Conservation (phyloP, 1,284 basidiomycete genomes). For the Microbotryum intermedium region DNA sequence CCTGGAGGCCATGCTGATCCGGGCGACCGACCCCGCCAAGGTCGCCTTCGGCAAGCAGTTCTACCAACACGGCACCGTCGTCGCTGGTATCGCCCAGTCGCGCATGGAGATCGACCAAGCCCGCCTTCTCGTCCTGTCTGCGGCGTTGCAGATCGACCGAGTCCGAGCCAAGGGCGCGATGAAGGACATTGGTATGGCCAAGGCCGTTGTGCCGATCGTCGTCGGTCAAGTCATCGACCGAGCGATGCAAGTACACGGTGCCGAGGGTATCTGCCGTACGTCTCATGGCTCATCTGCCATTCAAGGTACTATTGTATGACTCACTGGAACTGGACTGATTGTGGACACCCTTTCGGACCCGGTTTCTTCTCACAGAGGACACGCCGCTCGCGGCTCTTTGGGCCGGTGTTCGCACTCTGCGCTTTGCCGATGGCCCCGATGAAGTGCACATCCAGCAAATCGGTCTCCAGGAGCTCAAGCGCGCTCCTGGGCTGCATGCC, state of each 20-base stretch:
- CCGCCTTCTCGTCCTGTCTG: constrained; percentile 78
- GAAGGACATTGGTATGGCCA: constrained; percentile 95
- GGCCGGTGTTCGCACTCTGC: constrained; percentile 73
- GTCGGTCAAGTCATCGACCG: constrained; percentile 81
- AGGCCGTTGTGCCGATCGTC: constrained; percentile 89
- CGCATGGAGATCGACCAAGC: constrained; percentile 86
- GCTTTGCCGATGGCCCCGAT: constrained; percentile 64
- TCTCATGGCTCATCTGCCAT: not conserved
- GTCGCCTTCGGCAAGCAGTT: constrained; percentile 92
- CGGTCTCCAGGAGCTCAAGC: constrained; percentile 10
- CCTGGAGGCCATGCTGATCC: constrained; percentile 76
- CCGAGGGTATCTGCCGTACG: constrained; percentile 72
- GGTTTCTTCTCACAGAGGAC: constrained; percentile 48
- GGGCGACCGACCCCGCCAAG: constrained; percentile 81
- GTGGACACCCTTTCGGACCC: not conserved
- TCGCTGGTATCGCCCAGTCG: constrained; percentile 82
- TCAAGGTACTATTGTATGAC: not conserved
- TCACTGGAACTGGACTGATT: too few species aligned
- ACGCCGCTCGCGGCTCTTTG: constrained; percentile 69
- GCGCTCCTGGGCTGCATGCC: not conserved
- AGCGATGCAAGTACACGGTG: constrained; percentile 88
- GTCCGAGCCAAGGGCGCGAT: constrained; percentile 84
- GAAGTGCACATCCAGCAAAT: constrained; percentile 86
- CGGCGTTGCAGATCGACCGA: constrained; percentile 88
- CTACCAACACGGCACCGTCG: constrained; percentile 82